Conservation (phyloP, 306 rosid genomes). For the Prunus mume region DNA sequence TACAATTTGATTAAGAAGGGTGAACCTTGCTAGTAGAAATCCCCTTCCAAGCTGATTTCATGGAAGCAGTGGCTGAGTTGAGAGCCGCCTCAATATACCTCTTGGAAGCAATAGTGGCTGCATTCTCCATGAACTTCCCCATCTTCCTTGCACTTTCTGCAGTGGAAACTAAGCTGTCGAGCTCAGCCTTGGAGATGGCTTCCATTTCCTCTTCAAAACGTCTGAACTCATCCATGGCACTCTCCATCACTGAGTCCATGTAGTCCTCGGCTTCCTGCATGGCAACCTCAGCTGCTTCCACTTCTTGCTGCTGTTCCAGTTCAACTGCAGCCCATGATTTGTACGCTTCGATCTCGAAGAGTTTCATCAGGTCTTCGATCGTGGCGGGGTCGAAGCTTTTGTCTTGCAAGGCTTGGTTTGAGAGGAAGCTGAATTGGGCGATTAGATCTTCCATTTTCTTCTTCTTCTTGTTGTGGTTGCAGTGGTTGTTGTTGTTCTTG, state of each 20-base stretch:
- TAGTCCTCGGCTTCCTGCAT: constrained; percentile 61
- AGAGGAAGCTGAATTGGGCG: constrained; percentile 66
- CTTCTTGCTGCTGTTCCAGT: constrained; percentile 50
- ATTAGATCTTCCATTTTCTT: constrained; percentile 68
- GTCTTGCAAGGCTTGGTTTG: constrained; percentile 66
- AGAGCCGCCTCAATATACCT: constrained; percentile 72
- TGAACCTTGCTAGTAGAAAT: constrained; percentile 74
- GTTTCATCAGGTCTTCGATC: constrained; percentile 73
- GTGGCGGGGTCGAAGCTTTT: constrained; percentile 78
- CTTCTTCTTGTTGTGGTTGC: background rate
- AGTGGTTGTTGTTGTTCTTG: background rate
- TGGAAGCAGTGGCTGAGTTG: constrained; percentile 77
- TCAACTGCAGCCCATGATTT: constrained; percentile 87
- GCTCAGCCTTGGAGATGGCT: constrained; percentile 43
- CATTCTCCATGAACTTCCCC: constrained; percentile 72
- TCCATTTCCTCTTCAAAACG: constrained; percentile 70
- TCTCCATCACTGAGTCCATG: constrained; percentile 76
- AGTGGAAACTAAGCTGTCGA: constrained; percentile 36
- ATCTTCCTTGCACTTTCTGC: constrained; percentile 68
- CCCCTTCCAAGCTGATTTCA: constrained; percentile 91
- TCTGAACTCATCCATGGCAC: constrained; percentile 88
- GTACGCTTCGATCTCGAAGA: constrained; percentile 93
- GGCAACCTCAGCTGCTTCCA: constrained; percentile 51
- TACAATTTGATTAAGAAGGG: constrained; percentile 47
- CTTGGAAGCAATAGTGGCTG: constrained; percentile 66